Base-by-base conservation (phyloP, 371 early-diverging fungal species). In the Aphelidium insulamus region DNA sequence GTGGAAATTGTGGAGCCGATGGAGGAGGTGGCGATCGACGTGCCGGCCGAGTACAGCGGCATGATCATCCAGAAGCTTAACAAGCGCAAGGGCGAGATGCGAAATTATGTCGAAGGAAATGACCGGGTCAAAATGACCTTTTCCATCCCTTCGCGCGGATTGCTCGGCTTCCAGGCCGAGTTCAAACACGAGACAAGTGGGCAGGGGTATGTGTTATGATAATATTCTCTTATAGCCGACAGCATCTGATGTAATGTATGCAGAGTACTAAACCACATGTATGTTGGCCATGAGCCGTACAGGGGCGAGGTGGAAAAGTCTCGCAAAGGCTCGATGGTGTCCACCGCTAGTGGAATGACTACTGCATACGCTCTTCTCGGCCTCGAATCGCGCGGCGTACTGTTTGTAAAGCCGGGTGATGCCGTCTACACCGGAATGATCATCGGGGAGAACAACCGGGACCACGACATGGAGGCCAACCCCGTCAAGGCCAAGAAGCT, bases 401-500 rank as follows among this genome's bases (percentile, higher is more conserved):
- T 77, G 30, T 79, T 79, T 48, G 58, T 79, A 19, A 45, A 47
- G 19, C 69, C 72, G 20, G 69, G 73, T 22, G 62, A 59, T 33
- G 60, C 60, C 33, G 71, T 73, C 6, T 79, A 79, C 41, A 62
- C 69, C 11, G 80, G 80, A 16, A 76, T 77, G 76, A 62, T 79
- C 40, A 66, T 79, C 28, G 77, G 77, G 20, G 80, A 79, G 48
- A 66, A 70, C 36, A 66, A 54, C 43, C 61, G 70, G 36, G 69
- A 69, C 17, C 44, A 52, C 25, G 80, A 79, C 39, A 39, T 79
- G 31, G 73, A 74, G 31, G 77, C 76, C 32, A 79, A 79, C 55
- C 77, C 77, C 0, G 62, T 61, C n/a, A 69, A 74, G 42, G 59
- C 69, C 20, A 77, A 75, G 56, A 64, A 62, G 40, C 53, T 72